A percentile compares a stretch with the other conserved stretches of the same genome.
Conservation (phyloP, 805 yeast genomes). For the Candida maris region DNA sequence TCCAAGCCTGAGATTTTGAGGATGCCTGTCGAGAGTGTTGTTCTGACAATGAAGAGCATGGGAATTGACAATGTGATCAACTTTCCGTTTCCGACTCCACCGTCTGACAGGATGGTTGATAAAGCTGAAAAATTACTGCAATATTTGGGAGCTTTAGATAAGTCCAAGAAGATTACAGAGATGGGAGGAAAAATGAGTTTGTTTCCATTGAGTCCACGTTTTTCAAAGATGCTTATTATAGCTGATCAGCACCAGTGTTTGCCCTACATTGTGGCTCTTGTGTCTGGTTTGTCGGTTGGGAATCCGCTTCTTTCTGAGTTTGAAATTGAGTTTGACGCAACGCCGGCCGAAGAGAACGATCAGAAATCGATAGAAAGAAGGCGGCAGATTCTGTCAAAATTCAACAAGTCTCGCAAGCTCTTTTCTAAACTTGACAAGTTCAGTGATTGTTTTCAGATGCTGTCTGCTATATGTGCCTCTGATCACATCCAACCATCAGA, state of each 20-base stretch:
- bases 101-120: constrained; percentile 55
- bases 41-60: constrained; percentile 93
- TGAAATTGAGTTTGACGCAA: constrained; percentile 61
- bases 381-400: constrained; percentile 46
- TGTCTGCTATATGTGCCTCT: constrained; percentile 83
- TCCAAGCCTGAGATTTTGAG: constrained; percentile 85
- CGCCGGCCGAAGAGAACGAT: constrained; percentile 37
- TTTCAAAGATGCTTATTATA: constrained; percentile 81
- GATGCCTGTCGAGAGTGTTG: constrained; percentile 97
- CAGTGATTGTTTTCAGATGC: constrained; percentile 70
- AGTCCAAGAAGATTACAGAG: constrained; percentile 57
- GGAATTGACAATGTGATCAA: constrained; percentile 87
- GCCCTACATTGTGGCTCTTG: constrained; percentile 86
- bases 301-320: constrained; percentile 79
- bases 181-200: constrained; percentile 82
- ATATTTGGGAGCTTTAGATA: constrained; percentile 73
- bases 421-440: constrained; percentile 66
- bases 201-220: constrained; percentile 92
- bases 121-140: constrained; percentile 67
- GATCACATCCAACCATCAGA: constrained; percentile 66
- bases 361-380: constrained; percentile 37
- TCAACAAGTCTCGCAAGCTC: constrained; percentile 51
- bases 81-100: constrained; percentile 94
- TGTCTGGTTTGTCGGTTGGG: constrained; percentile 89
- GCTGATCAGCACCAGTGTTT: constrained; percentile 86